Base-by-base conservation (phyloP, 352 stramenopile genomes). In the Globisporangium nodosum region DNA sequence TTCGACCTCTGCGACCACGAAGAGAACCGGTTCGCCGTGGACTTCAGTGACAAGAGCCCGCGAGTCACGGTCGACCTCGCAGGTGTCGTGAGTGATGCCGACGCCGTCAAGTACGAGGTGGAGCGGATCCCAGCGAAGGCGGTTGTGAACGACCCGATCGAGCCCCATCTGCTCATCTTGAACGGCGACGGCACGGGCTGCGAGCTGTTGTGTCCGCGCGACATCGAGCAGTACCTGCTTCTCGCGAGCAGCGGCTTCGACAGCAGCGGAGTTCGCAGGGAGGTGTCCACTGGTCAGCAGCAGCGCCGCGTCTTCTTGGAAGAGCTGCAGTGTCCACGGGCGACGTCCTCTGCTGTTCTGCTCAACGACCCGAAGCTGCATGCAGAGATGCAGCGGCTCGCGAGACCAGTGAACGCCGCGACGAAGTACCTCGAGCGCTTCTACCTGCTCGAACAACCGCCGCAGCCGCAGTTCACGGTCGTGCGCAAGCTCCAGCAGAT, bases 81-180 rank as follows among this genome's bases (percentile, higher is more conserved):
- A 2, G 82, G 82, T 9, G 71, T 82, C 21, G 68, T 92, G 21
- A 85, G 78, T 54, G 68, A 77, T 4, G 40, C 51, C 0, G 78
- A 90, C 53, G 68, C 64, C 4, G 55, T 64, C 15, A 81, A 74
- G 49, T 86, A 88, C 56, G 60, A 69, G 0, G 74, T 90, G 16
- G 65, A 60, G 31, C 67, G 62, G 1, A 87, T 92, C 31, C 70
- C 71, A 20, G 78, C 76, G 7, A 68, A 69, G 60, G 75, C 81
- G 27, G 74, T 88, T 11, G 85, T 90, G 54, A 91, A 88, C 48
- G 75, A 92, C 33, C 81, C 81, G 2, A 90, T 94, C 12, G 62
- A 89, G 52, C 85, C 85, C 16, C 73, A 83, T 43, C 33, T 92
- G 50, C 81, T 94, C 33, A 46, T 92, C 46, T 63, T 94, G 16